Evolutionary conservation across 2,329 filamentous ascomycete species (phyloP), one percentile per base, ranked within the genome.

Genomic region (Scytalidium lignicola): DNA sequence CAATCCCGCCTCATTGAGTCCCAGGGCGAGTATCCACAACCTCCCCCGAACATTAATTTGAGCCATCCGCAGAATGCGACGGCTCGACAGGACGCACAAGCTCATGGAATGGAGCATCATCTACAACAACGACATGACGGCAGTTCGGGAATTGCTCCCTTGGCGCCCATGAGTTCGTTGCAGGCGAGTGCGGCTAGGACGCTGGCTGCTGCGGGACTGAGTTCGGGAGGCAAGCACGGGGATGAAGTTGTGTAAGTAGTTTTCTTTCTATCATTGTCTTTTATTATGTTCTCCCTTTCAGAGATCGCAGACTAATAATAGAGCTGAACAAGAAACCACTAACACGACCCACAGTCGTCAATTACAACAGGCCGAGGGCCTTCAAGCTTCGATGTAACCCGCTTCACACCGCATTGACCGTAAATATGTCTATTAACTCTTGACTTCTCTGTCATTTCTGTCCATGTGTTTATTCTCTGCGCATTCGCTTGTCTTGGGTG

Each of bases 1-100:
- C 93, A 99, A 67, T 86, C 87, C 4, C 84, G 89, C 39, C 78
- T 97, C 29, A 76, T 96, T 52, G 91, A 96, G 58, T 79, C 83
- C 2, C 84, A 90, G 60, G 86, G 87, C 62, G 90, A 96, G 58
- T 84, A 88, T 48, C 93, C 93, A 1, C 87, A 86, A 53, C 85
- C 91, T 9, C 92, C 92, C 1, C 76, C 86, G 1, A 89, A 89
- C 58, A 78, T 95, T 55, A 88, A 89, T 61, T 73, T 96, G 22
- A 74, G 70, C 46, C 75, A 78, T 50, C 76, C 79, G 49, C 58
- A 51, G 41, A 37, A 37, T 37, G 12, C 32, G 32, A 13, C 32
- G 4, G 60, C 49, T 55, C 61, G 58, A 51, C 50, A 59, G n/a
- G 63, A 64, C 23, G 22, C 56, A 10, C 50, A 58, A 23, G 61